Base-by-base conservation (phyloP, 2,329 filamentous ascomycete species). In the Leptoxyphium fumago region DNA sequence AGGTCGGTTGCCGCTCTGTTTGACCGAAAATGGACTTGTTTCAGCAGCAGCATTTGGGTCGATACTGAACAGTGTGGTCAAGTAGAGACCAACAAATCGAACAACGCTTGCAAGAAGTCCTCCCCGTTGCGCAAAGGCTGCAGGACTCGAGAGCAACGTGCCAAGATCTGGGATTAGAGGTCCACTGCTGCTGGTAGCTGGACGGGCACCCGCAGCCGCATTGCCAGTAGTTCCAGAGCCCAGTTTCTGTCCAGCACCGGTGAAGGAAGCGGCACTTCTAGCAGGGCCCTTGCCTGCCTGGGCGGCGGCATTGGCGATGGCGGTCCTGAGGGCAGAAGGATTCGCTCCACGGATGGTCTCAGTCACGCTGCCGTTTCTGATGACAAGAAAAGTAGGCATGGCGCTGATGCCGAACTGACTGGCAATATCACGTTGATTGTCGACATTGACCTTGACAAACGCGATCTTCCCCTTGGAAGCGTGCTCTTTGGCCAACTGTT, bases 361-460 rank as follows among this genome's bases (percentile, higher is more conserved):
- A 52, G 62, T 57, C 18, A 70, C 65, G 39, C 60, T 58, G 30
- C 52, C 55, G 51, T 60, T 62, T 49, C 67, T 67, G 45, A 71
- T 58, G 47, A 70, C 60, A 45, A 71, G 64, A 57, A 71, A 71
- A 17, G 68, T 71, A 1, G 68, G 68, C 68, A 71, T 71, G 17
- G 73, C 72, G 32, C 64, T 64, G 5, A 76, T 68, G 15, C 66
- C 62, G 45, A 71, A 66, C 40, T 71, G 67, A 45, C 59, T 55
- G 13, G 73, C 70, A 7, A 75, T 63, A 34, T 69, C 65, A 36
- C 66, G 62, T 49, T 71, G 65, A 40, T 65, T 66, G 51, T 76
- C 73, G 11, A 75, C 72, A 46, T 76, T 69, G 29, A 75, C 67
- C 61, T 75, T 74, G 49, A 66, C 63, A 53, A 76, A 75, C 26